Conservation (phyloP, 257 asterid genomes). For the Fraxinus cuspidata region DNA sequence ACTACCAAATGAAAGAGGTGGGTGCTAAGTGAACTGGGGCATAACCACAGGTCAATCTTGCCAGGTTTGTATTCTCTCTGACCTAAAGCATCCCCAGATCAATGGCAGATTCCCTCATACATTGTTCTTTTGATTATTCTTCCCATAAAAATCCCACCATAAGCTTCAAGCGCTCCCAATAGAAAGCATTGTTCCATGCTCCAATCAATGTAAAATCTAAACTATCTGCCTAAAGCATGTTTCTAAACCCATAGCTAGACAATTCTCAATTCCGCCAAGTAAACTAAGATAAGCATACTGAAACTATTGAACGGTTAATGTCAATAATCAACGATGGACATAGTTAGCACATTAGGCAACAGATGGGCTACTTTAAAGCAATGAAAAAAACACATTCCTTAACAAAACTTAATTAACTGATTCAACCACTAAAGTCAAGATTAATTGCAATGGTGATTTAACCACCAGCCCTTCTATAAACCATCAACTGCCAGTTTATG, state of each 20-base stretch:
- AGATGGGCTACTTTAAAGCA: slow-evolving; percentile 2
- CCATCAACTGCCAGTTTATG: not conserved
- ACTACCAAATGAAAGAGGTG: too few species aligned
- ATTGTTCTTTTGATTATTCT: not conserved
- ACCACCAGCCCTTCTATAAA: not conserved
- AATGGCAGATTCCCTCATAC: not conserved
- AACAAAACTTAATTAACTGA: too few species aligned
- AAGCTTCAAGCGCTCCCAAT: not conserved
- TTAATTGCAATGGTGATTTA: too few species aligned
- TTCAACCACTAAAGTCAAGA: too few species aligned
- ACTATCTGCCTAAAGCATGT: not conserved
- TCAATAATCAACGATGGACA: not conserved
- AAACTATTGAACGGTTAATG: not conserved
- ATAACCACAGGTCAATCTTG: not conserved
- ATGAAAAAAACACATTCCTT: not conserved
- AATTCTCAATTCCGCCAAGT: not conserved
- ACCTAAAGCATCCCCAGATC: not conserved
- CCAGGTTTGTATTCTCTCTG: not conserved
- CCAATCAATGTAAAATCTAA: not conserved
- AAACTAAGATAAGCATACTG: not conserved
- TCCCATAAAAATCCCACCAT: not conserved
- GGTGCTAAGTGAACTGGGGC: not conserved
- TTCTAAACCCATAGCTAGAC: not conserved
- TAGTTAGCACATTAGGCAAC: not conserved
- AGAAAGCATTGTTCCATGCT: not conserved